Percentiles rank a stretch among this genome's conserved stretches.
Evolutionary conservation across 768 basidiomycete species (phyloP).

Genomic region (Floccularia luteovirens): DNA sequence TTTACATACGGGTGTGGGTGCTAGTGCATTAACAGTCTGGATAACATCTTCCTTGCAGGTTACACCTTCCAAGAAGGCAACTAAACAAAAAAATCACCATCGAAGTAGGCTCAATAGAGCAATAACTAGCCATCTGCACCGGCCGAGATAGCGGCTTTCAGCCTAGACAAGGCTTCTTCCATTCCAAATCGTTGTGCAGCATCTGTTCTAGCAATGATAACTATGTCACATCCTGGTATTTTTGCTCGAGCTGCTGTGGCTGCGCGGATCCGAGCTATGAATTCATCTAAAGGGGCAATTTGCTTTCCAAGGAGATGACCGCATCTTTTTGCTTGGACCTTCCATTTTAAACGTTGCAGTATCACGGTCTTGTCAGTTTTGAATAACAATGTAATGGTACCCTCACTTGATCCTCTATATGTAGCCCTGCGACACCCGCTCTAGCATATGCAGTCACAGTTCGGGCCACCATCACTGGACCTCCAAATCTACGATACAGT

Average conservation of each 20-base stretch:
- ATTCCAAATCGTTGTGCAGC: conserved; percentile 42
- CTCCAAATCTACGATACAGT: conserved; percentile 31
- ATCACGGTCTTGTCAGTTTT: neutral
- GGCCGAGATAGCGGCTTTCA: conserved; percentile 34
- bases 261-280: conserved; percentile 43
- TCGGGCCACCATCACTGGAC: conserved; percentile 47
- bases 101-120: neutral
- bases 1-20: conserved; percentile 30
- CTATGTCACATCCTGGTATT: conserved; percentile 39
- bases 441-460: conserved; percentile 42
- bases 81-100: conserved; percentile 15
- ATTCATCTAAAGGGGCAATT: conserved; percentile 41
- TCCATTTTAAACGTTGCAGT: neutral
- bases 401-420: conserved; percentile 49
- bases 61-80: conserved; percentile 49
- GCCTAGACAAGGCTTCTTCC: conserved; percentile 39
- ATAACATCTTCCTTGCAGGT: conserved; percentile 35
- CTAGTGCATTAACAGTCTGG: conserved; percentile 24
- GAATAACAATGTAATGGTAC: neutral
- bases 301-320: conserved; percentile 50
- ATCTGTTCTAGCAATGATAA: conserved; percentile 46
- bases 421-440: conserved; percentile 42
- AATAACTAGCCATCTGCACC: conserved; percentile 34
- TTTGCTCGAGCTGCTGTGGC: conserved; percentile 40
- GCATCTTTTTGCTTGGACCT: conserved; percentile 42